phyloP scores from a whole-genome alignment of 2,329 filamentous ascomycete species.

The Teratosphaeriaceae sp. region DNA sequence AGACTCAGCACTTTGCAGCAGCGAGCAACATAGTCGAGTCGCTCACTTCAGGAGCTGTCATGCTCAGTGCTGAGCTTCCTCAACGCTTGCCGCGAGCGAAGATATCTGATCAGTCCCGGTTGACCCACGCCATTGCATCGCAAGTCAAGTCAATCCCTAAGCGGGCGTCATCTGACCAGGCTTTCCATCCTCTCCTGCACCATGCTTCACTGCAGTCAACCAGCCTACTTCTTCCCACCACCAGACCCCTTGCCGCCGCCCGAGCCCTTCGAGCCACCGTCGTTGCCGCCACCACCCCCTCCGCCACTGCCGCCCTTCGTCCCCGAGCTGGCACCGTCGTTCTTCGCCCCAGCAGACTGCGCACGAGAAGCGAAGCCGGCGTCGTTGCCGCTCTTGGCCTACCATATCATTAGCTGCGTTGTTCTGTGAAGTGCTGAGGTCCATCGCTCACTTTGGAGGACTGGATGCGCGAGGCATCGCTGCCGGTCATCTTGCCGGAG shows the following conservation, averaged over 20 bases:
- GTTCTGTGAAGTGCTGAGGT: not conserved
- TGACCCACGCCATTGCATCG: too few relatives aligned
- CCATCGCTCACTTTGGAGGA: not conserved
- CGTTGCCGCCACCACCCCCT: not conserved
- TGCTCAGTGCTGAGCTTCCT: too few relatives aligned
- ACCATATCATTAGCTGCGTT: not conserved
- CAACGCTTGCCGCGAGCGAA: too few relatives aligned
- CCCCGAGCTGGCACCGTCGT: not conserved
- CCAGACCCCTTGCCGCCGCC: not conserved
- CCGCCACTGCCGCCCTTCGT: not conserved
- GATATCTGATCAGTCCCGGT: too few relatives aligned
- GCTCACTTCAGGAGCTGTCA: too few relatives aligned
- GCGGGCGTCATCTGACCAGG: too few relatives aligned
- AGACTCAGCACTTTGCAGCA: too few relatives aligned
- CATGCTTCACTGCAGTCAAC: not conserved
- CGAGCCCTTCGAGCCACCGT: not conserved
- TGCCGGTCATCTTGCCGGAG: slow-evolving; percentile 1
- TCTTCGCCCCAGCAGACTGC: slow-evolving; percentile 2
- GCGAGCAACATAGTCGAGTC: too few relatives aligned
- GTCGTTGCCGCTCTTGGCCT: slow-evolving; percentile 4
- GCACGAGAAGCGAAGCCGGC: slow-evolving; percentile 1
- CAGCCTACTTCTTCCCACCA: slow-evolving; percentile 3
- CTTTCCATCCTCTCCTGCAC: not conserved
- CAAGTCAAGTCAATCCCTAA: too few relatives aligned
- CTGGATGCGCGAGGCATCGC: slow-evolving; percentile 4